Evolutionary conservation across 192 early-diverging fungal species (phyloP), one percentile per base, ranked within the genome.

Genomic region (Backusella liffmaniae): DNA sequence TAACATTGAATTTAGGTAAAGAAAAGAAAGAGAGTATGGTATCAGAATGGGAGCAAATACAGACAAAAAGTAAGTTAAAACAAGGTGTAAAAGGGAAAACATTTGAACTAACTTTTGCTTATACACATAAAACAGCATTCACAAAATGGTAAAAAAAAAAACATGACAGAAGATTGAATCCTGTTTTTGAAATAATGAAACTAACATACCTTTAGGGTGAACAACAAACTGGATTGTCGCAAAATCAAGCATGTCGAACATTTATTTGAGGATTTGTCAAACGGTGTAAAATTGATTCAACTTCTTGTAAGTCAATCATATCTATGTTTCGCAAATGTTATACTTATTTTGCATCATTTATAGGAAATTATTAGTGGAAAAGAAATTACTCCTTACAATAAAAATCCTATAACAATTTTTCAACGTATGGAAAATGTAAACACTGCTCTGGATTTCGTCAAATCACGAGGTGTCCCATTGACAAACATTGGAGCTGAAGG

Each of bases 401-500:
- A 90, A 73, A 90, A 89, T 79, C 96, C 97, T 6, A 90, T 90
- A 76, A 90, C 98, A 86, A 91, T 96, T 39, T 95, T 99, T 79
- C 97, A 99, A 80, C 94, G 92, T 73, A 91, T 98, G 53, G 97
- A 99, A 77, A 99, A 99, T 84, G 89, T 94, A 41, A 97, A 97
- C 88, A 94, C 92, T 82, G 94, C 96, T 18, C 86, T 99, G 42
- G 95, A 95, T 73, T 99, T 96, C 81, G 96, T 99, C 77, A 91
- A 92, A 41, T 87, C 87, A 26, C 90, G 96, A 69, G 93, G 92
- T 56, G 93, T 99, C 56, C 83, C 87, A 32, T 84, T 99, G 39
- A 98, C 96, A 68, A 99, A 99, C 83, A 98, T 98, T 88, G 97
- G 97, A 36, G 93, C 96, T 70, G 97, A 98, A 82, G 88, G 92